Evolutionary conservation across 371 early-diverging fungal species (phyloP), one percentile per base, ranked within the genome.

Genomic region (Coemansia sp.): DNA sequence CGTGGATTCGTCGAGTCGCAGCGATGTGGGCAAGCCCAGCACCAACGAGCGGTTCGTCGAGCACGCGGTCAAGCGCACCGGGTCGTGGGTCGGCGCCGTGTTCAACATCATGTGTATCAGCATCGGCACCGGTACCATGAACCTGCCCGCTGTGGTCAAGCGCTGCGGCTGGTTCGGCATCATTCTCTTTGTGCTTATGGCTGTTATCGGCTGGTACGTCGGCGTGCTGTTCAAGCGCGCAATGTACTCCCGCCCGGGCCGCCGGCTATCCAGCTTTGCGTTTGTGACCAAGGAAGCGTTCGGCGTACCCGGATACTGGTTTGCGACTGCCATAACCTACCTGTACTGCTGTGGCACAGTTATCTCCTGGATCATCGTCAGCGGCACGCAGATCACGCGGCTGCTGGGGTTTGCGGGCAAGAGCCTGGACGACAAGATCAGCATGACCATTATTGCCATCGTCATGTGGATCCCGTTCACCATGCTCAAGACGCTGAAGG

Each of bases 121-220:
- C 44, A 90, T 91, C 33, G 94, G 93, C 40, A 88, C 90, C 5
- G 94, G 94, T 29, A 86, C 90, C 4, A 80, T 94, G 31, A 89
- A 91, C 39, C 81, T 94, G 33, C 91, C 92, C 14, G 86, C 82
- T 38, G 89, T 90, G 18, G 72, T 94, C n/a, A 82, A 78, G 36
- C 88, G 89, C 52, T 85, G 88, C 56, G 93, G 93, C 12, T 94
- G 94, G 94, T 75, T 91, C 31, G 88, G 89, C 67, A 57, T 92
- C 4, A 33, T 84, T n/a, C 81, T 92, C 56, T 79, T 94, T 34
- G 77, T 86, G 7, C 69, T 92, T 36, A 84, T 90, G 50, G 89
- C 90, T 54, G 54, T 81, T 8, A 86, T 90, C 77, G 88, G 90
- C 57, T 77, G 85, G 62, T 90, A 88, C 71, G 81, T 88, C 5